A percentile compares a stretch with the other conserved stretches of the same genome.
phyloP scores from a whole-genome alignment of 805 yeast genomes.

The Gaillardinia entomophila region DNA sequence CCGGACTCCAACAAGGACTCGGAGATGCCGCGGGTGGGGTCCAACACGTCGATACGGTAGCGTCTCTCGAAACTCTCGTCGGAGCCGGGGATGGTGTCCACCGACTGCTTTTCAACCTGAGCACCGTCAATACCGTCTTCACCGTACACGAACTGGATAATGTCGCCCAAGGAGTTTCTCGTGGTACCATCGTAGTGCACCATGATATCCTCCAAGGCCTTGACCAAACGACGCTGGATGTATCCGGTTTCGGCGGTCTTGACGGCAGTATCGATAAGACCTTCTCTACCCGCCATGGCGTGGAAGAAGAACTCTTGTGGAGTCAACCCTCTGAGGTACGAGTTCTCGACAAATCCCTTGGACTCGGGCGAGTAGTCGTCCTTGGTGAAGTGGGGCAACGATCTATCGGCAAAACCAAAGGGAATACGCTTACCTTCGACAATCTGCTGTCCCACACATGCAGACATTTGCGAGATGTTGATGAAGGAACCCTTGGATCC shows the following conservation, averaged over 20 bases:
- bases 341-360: constrained; percentile 95
- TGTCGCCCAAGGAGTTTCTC: constrained; percentile 94
- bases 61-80: constrained; percentile 75
- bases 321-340: constrained; percentile 93
- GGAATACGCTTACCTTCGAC: constrained; percentile 99
- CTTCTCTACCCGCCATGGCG: constrained; percentile 99
- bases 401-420: constrained; percentile 93
- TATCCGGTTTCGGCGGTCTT: constrained; percentile 99
- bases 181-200: constrained; percentile 98
- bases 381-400: constrained; percentile 95
- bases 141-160: constrained; percentile 94
- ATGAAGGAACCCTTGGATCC: constrained; percentile 99
- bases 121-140: constrained; percentile 99
- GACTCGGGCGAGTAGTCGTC: constrained; percentile 99
- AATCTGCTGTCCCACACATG: constrained; percentile 99
- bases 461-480: constrained; percentile 98
- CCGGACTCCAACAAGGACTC: constrained; percentile 83
- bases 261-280: constrained; percentile 98
- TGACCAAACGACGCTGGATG: constrained; percentile 95
- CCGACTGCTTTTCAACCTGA: constrained; percentile 92
- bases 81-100: constrained; percentile 94
- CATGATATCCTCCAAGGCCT: constrained; percentile 95
- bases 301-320: constrained; percentile 99
- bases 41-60: constrained; percentile 83
- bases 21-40: constrained; percentile 51